Conservation (phyloP, 2,329 filamentous ascomycete genomes). For the Metarhizium brunneum region DNA sequence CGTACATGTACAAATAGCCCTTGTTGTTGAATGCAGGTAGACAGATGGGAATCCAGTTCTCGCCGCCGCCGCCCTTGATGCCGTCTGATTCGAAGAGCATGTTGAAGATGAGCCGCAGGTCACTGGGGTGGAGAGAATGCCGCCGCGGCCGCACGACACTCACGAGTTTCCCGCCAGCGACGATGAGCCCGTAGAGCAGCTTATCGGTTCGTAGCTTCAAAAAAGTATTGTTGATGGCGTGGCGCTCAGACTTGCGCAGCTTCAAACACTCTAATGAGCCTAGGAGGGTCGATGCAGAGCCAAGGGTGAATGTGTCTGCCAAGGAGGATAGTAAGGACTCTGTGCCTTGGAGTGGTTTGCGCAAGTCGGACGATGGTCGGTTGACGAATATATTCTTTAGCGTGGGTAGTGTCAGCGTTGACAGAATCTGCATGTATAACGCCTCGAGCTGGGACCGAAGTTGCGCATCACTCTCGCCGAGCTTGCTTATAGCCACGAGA, state of each 20-base stretch:
- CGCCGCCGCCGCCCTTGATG: constrained; percentile 80
- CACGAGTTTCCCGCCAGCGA: constrained; percentile 85
- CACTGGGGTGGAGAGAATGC: constrained; percentile 90
- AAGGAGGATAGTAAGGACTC: constrained; percentile 85
- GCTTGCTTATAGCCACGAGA: constrained; percentile 82
- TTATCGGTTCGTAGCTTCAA: constrained; percentile 68
- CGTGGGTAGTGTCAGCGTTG: constrained; percentile 82
- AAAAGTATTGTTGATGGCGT: constrained; percentile 78
- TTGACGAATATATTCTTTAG: constrained; percentile 81
- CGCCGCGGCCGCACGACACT: constrained; percentile 91
- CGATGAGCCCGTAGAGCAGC: constrained; percentile 85
- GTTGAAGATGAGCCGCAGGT: constrained; percentile 94
- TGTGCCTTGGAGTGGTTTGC: constrained; percentile 82
- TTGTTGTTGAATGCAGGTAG: constrained; percentile 95
- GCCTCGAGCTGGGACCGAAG: constrained; percentile 82
- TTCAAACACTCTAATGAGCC: constrained; percentile 91
- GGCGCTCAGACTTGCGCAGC: constrained; percentile 77
- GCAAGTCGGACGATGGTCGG: constrained; percentile 86
- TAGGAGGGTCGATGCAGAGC: constrained; percentile 80
- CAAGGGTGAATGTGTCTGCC: constrained; percentile 87
- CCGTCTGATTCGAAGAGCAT: constrained; percentile 97
- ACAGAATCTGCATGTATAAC: constrained; percentile 96
- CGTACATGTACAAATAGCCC: constrained; percentile 98
- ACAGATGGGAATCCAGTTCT: constrained; percentile 96
- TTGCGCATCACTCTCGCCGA: constrained; percentile 87